phyloP scores from a whole-genome alignment of 306 rosid genomes.

The Ceratonia siliqua region DNA sequence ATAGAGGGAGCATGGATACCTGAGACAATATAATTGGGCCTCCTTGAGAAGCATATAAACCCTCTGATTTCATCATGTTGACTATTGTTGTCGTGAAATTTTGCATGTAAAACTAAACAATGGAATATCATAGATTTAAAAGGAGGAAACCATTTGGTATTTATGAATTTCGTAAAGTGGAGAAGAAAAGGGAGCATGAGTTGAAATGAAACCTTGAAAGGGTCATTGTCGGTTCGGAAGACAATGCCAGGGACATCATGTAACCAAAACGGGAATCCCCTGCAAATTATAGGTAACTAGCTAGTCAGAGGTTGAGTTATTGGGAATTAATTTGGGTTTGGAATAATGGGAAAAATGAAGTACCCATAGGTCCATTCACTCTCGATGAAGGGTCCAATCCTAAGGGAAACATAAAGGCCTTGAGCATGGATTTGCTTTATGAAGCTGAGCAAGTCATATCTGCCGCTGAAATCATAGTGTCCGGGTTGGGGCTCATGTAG shows the following conservation, averaged over 20 bases:
- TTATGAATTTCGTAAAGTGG: not conserved
- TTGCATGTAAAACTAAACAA: constrained; percentile 66
- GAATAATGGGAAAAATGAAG: not conserved
- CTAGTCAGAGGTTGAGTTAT: too few relatives aligned
- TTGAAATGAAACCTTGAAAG: constrained; percentile 59
- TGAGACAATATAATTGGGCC: constrained; percentile 78
- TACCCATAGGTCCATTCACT: constrained; percentile 91
- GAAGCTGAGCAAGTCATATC: constrained; percentile 67
- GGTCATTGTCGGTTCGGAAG: constrained; percentile 71
- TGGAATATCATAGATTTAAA: not conserved
- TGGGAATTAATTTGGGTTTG: too few relatives aligned
- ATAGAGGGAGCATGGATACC: too few relatives aligned
- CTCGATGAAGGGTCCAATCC: constrained; percentile 96
- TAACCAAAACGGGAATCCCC: constrained; percentile 92
- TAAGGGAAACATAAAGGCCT: constrained; percentile 68
- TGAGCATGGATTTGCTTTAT: constrained; percentile 71
- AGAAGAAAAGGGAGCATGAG: not conserved
- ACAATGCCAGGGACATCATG: constrained; percentile 73
- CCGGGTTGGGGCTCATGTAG: constrained; percentile 76
- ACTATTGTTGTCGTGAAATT: constrained; percentile 73
- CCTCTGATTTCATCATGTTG: constrained; percentile 64
- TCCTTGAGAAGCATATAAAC: constrained; percentile 79
- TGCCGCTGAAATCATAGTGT: constrained; percentile 71
- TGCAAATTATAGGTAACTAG: too few relatives aligned
- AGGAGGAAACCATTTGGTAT: too few relatives aligned